Conservation (phyloP, 192 early-diverging fungal species). For the Coemansia sp. region DNA sequence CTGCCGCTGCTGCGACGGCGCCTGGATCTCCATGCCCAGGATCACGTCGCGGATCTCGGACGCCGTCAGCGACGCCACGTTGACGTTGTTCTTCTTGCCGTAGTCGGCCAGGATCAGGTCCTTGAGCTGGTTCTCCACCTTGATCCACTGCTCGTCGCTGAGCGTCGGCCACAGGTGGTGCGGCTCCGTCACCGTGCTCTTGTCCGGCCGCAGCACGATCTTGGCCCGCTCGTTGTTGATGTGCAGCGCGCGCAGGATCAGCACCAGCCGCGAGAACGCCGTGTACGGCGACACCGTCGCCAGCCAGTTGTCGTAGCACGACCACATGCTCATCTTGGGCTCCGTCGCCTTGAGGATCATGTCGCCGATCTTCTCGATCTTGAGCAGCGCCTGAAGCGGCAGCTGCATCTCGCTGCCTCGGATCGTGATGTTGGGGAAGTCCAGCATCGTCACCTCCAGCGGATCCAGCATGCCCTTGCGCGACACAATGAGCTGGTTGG, state of each 20-base stretch:
- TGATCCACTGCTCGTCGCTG: constrained; percentile 96
- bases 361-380: constrained; percentile 99
- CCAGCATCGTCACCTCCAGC: constrained; percentile 84
- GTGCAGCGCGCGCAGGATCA: constrained; percentile 96
- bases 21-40: constrained; percentile 98
- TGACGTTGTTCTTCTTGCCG: constrained; percentile 99
- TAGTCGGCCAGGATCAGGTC: constrained; percentile 98
- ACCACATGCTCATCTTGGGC: constrained; percentile 93
- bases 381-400: constrained; percentile 97
- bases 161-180: constrained; percentile 99
- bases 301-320: constrained; percentile 98
- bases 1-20: constrained; percentile 94
- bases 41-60: constrained; percentile 99
- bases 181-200: constrained; percentile 87
- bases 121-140: constrained; percentile 93
- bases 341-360: constrained; percentile 98
- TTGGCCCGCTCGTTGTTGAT: constrained; percentile 99
- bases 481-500: constrained; percentile 99
- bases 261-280: constrained; percentile 95
- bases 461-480: constrained; percentile 99
- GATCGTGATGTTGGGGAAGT: constrained; percentile 99
- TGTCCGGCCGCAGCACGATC: constrained; percentile 94
- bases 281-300: constrained; percentile 95
- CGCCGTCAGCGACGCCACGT: constrained; percentile 93
- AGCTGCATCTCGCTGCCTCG: constrained; percentile 97